Percentiles rank a stretch among this genome's conserved stretches.
Evolutionary conservation across 2,329 filamentous ascomycete genomes (phyloP).

Genomic region (Beauveria australis): DNA sequence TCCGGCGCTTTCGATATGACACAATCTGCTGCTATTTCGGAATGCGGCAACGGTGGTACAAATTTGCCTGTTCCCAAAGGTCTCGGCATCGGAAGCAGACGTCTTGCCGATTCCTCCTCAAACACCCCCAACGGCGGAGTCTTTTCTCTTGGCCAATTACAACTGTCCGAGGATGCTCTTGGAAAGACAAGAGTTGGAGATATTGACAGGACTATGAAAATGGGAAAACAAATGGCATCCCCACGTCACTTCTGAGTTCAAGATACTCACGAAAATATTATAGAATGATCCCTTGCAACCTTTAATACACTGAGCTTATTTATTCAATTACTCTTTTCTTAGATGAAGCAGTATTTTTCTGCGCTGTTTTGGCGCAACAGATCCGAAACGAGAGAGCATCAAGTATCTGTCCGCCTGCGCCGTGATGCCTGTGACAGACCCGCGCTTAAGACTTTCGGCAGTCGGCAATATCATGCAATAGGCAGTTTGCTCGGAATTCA

Average conservation of each 20-base stretch:
- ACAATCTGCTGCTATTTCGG: neutral
- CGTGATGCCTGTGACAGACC: neutral
- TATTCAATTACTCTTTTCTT: neutral
- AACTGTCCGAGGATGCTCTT: neutral
- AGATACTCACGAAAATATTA: neutral
- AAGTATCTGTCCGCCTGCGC: neutral
- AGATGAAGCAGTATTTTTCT: neutral
- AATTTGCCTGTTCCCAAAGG: neutral
- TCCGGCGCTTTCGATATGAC: neutral
- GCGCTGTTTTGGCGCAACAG: neutral
- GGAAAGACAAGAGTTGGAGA: neutral
- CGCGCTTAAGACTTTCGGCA: neutral
- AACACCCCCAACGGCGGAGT: neutral
- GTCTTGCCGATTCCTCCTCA: neutral
- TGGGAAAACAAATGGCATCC: neutral
- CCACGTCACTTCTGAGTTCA: neutral
- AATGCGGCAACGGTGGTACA: neutral
- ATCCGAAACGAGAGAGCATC: neutral
- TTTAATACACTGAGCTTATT: neutral
- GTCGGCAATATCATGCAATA: neutral
- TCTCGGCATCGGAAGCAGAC: neutral
- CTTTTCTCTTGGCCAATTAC: neutral
- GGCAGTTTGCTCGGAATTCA: too few species aligned
- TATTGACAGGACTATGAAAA: neutral
- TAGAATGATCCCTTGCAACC: neutral